phyloP scores from a whole-genome alignment of 2,329 filamentous ascomycete species.

The Verticillium dahliae region DNA sequence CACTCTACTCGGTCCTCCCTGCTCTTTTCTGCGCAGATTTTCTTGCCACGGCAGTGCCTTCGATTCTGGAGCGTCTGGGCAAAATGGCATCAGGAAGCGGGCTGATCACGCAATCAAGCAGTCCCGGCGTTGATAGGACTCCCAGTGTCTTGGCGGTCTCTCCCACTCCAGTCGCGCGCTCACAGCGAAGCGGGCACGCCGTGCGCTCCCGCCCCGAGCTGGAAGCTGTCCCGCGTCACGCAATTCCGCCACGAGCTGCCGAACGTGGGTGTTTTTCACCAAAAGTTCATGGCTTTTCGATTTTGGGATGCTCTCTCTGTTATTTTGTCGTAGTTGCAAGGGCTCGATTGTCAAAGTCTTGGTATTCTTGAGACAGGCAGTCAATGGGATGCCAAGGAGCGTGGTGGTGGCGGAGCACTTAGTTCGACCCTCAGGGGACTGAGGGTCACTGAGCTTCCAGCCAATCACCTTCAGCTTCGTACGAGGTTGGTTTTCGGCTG shows the following conservation, averaged over 20 bases:
- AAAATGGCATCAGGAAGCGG: neutral
- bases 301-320: neutral
- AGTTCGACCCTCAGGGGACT: neutral
- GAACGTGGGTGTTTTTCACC: neutral
- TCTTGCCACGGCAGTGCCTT: neutral
- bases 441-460: neutral
- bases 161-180: neutral
- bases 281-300: neutral
- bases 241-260: neutral
- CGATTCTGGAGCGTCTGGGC: neutral
- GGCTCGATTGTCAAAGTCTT: neutral
- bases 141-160: neutral
- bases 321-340: neutral
- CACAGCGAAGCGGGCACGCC: neutral
- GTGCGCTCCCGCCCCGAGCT: neutral
- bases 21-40: neutral
- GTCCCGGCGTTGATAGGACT: neutral
- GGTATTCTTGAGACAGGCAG: neutral
- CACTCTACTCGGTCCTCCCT: neutral
- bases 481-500: neutral
- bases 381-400: neutral
- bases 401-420: neutral
- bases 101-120: neutral
- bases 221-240: neutral
- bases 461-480: neutral